Evolutionary conservation across 2,329 filamentous ascomycete species (phyloP).

Genomic region (Fusarium pilosicola): DNA sequence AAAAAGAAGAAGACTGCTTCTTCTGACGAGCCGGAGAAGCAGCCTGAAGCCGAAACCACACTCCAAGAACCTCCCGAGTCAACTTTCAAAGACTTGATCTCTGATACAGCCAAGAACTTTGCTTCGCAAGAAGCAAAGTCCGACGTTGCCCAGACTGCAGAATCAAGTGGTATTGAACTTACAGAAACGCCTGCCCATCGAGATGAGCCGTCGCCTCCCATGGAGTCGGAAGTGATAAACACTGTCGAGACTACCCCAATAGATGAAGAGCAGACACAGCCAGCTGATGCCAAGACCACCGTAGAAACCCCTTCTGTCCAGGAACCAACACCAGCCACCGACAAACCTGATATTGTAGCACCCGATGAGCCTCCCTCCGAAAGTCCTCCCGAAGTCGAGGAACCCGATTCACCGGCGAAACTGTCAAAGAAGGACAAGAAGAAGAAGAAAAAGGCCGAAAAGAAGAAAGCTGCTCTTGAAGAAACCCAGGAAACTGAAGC

Average conservation of each 20-base stretch:
- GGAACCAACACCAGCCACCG: slow-evolving; percentile 29
- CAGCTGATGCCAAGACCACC: slow-evolving; percentile 40
- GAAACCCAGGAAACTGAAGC: slow-evolving; percentile 30
- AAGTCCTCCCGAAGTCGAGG: slow-evolving; percentile 27
- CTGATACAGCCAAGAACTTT: slow-evolving; percentile 4
- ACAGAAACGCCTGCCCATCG: slow-evolving; percentile 3
- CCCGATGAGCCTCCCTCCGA: slow-evolving; percentile 27
- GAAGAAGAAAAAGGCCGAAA: slow-evolving; percentile 44
- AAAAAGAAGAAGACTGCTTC: slow-evolving; percentile 44
- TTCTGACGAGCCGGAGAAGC: slow-evolving; percentile 28
- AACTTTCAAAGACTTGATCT: background rate
- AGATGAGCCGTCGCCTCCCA: slow-evolving; percentile 12
- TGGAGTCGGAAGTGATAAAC: slow-evolving; percentile 28
- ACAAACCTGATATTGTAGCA: slow-evolving; percentile 16
- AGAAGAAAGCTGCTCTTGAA: slow-evolving; percentile 43
- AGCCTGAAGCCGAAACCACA: slow-evolving; percentile 16
- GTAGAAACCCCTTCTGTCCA: slow-evolving; percentile 33
- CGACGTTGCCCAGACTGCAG: background rate
- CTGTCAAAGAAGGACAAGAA: slow-evolving; percentile 51
- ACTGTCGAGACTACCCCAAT: slow-evolving; percentile 24
- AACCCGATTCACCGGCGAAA: slow-evolving; percentile 38
- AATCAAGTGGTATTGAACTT: slow-evolving; percentile 10
- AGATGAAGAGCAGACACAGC: slow-evolving; percentile 39
- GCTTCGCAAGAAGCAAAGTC: slow-evolving; percentile 13
- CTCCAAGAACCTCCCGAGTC: slow-evolving; percentile 17